These are phyloP conservation scores for Trichophyton equinum DNA, from an alignment of 2,329 filamentous ascomycete genomes.

Conservation along the genomic window DNA sequence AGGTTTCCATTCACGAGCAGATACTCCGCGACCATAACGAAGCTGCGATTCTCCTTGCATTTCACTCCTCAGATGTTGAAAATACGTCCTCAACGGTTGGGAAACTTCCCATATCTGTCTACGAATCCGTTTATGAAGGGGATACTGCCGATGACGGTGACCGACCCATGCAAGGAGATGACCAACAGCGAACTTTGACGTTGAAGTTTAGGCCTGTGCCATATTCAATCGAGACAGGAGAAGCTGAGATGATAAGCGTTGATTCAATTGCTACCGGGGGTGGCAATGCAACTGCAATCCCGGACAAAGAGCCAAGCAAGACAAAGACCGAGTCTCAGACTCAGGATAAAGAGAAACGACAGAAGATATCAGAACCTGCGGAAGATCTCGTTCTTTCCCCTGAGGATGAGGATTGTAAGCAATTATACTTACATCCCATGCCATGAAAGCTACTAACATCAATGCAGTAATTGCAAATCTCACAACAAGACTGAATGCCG, in stretches of 20 bases:
- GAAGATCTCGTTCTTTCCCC: slow-evolving; percentile 35
- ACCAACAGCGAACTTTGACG: slow-evolving; percentile 43
- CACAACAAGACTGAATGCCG: slow-evolving; percentile 78
- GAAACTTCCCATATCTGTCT: slow-evolving; percentile 79
- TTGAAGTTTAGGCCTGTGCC: slow-evolving; percentile 71
- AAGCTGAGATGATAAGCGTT: slow-evolving; percentile 95
- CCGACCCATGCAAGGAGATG: slow-evolving; percentile 60
- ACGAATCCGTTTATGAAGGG: slow-evolving; percentile 71
- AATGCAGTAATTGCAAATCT: slow-evolving; percentile 49
- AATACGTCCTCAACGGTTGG: slow-evolving; percentile 50
- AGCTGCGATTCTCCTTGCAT: slow-evolving; percentile 73
- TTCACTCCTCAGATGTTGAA: slow-evolving; percentile 55
- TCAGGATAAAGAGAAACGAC: slow-evolving; percentile 19
- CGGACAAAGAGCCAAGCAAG: slow-evolving; percentile 18
- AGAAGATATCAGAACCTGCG: slow-evolving; percentile 15
- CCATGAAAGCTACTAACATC: slow-evolving; percentile 6
- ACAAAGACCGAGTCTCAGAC: slow-evolving; percentile 6
- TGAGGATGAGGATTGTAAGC: slow-evolving; percentile 52
- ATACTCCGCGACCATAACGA: slow-evolving; percentile 67
- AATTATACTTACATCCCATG: background rate
- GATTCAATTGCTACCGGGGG: slow-evolving; percentile 81
- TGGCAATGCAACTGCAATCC: slow-evolving; percentile 60
- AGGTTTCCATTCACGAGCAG: slow-evolving; percentile 65
- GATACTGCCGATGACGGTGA: slow-evolving; percentile 46
- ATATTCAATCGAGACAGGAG: slow-evolving; percentile 82